Conservation (phyloP, 345 rosid genomes). For the Linum usitatissimum region DNA sequence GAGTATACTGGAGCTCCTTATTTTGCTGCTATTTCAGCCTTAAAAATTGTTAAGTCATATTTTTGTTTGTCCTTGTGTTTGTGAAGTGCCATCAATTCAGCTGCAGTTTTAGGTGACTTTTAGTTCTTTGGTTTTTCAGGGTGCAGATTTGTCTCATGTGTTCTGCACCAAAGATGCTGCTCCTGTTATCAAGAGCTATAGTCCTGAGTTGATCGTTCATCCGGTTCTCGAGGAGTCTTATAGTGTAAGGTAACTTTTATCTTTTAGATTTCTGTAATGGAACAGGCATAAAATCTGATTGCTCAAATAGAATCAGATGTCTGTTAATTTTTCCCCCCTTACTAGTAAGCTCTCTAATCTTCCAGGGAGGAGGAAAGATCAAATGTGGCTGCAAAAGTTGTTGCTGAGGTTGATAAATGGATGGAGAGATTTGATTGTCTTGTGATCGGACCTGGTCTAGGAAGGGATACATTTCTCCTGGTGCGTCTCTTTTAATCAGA, state of each 20-base stretch:
- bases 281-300: not conserved
- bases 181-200: constrained; percentile 81
- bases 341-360: not conserved
- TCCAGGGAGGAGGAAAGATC: constrained; percentile 46
- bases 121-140: constrained; percentile 31
- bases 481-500: constrained; percentile 18
- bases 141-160: constrained; percentile 95
- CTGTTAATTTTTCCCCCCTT: not conserved
- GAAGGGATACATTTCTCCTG: constrained; percentile 86
- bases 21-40: constrained; percentile 94
- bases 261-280: not conserved
- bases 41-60: constrained; percentile 52
- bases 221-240: constrained; percentile 85
- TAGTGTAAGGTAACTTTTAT: constrained; percentile 41
- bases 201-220: constrained; percentile 94
- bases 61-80: not conserved
- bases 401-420: constrained; percentile 84
- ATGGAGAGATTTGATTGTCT: constrained; percentile 94
- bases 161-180: constrained; percentile 98
- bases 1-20: constrained; percentile 99
- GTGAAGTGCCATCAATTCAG: too few relatives aligned
- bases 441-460: constrained; percentile 95
- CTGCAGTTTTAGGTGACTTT: not conserved
- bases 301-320: constrained; percentile 11
- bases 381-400: constrained; percentile 34